Evolutionary conservation across 2,329 filamentous ascomycete genomes (phyloP).

Genomic region (Verticillium nonalfalfae): DNA sequence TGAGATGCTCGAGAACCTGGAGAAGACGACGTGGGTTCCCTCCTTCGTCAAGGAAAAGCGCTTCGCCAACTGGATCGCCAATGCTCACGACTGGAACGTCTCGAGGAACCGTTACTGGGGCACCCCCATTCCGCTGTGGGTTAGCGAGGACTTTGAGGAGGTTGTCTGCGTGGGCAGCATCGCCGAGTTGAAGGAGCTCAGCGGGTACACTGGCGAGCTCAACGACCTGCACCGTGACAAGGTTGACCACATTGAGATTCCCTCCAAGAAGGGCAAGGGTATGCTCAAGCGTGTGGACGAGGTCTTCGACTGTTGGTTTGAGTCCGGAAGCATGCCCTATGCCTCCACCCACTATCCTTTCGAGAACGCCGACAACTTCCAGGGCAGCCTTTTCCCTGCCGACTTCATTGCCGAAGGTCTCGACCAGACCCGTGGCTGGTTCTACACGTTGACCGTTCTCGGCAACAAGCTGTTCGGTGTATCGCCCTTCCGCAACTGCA

Average conservation of each 20-base stretch:
- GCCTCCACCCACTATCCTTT: slow-evolving; percentile 89
- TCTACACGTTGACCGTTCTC: slow-evolving; percentile 85
- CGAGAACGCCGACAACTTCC: slow-evolving; percentile 75
- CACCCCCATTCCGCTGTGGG: slow-evolving; percentile 87
- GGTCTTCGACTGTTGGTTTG: slow-evolving; percentile 96
- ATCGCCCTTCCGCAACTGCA: slow-evolving; percentile 87
- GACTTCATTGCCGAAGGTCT: slow-evolving; percentile 93
- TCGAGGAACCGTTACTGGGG: slow-evolving; percentile 95
- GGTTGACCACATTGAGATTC: slow-evolving; percentile 90
- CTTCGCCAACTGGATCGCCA: slow-evolving; percentile 86
- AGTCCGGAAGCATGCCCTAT: slow-evolving; percentile 94
- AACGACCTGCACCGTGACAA: slow-evolving; percentile 87
- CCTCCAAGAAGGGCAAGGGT: slow-evolving; percentile 81
- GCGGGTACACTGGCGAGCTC: slow-evolving; percentile 78
- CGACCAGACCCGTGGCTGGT: slow-evolving; percentile 95
- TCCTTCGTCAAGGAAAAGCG: slow-evolving; percentile 84
- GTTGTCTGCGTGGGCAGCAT: slow-evolving; percentile 81
- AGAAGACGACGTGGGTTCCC: slow-evolving; percentile 87
- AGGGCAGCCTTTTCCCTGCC: slow-evolving; percentile 69
- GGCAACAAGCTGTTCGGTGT: slow-evolving; percentile 82
- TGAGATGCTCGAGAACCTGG: slow-evolving; percentile 84
- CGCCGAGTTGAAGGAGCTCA: slow-evolving; percentile 75
- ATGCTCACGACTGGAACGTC: slow-evolving; percentile 92
- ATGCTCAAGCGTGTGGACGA: slow-evolving; percentile 75
- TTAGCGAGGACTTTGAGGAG: slow-evolving; percentile 83